A percentile compares a stretch with the other conserved stretches of the same genome.
phyloP scores from a whole-genome alignment of 305 asterid species.

The Plantago lanceolata region DNA sequence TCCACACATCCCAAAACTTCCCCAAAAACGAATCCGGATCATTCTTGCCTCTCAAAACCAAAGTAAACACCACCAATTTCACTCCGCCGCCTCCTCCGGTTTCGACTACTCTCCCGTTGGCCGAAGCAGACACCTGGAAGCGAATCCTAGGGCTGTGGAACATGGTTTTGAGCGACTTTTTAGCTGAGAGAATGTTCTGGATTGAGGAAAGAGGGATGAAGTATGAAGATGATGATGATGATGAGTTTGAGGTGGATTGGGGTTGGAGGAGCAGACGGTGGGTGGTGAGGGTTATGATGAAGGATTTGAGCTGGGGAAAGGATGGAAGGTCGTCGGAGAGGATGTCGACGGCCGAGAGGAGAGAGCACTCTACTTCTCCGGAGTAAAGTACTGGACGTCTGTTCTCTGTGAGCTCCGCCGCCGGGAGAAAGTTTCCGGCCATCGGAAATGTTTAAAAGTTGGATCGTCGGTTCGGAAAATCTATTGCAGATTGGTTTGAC shows the following conservation, averaged over 20 bases:
- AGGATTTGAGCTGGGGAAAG: conserved; percentile 71
- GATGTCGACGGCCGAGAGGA: conserved; percentile 69
- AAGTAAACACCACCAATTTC: conserved; percentile 42
- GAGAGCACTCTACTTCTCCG: conserved; percentile 80
- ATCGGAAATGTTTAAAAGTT: conserved; percentile 2
- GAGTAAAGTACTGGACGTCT: conserved; percentile 68
- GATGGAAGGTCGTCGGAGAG: conserved; percentile 56
- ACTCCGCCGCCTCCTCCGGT: conserved; percentile 29
- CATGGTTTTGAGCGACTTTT: conserved; percentile 70
- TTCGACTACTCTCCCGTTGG: conserved; percentile 44
- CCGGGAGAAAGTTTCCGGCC: conserved; percentile 58
- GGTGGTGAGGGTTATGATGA: conserved; percentile 69
- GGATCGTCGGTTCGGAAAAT: too few species aligned
- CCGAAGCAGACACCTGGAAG: conserved; percentile 57
- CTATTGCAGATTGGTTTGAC: too few species aligned
- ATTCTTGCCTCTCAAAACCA: conserved; percentile 59
- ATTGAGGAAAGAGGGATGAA: conserved; percentile 59
- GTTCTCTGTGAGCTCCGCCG: conserved; percentile 63
- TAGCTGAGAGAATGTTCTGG: conserved; percentile 48
- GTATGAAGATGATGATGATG: conserved; percentile 22
- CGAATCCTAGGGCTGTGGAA: conserved; percentile 76
- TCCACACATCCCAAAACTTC: conserved; percentile 84
- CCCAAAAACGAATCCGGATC: conserved; percentile 67
- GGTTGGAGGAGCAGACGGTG: conserved; percentile 74
- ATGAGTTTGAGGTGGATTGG: conserved; percentile 26